Percentiles rank a stretch among this genome's conserved stretches.
Evolutionary conservation across 352 stramenopile species (phyloP).

Genomic region (Pythium monospermum): DNA sequence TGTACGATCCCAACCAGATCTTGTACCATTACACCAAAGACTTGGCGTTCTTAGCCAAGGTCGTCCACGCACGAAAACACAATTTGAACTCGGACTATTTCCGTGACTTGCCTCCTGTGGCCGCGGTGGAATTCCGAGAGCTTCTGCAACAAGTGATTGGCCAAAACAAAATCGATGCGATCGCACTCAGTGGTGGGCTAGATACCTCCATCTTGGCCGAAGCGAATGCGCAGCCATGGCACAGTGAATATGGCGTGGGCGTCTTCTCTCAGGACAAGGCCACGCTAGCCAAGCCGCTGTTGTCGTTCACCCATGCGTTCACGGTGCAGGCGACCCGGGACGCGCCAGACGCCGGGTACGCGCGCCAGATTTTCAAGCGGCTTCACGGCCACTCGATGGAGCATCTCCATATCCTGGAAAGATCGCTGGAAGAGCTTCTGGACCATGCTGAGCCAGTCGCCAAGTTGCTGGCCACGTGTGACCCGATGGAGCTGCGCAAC

Average conservation of each 20-base stretch:
- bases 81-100: conserved; percentile 43
- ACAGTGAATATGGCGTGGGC: conserved; percentile 19
- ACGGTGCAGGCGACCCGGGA: conserved; percentile 43
- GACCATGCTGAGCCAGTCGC: conserved; percentile 30
- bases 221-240: conserved; percentile 37
- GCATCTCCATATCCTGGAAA: conserved; percentile 56
- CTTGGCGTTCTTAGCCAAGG: conserved; percentile 30
- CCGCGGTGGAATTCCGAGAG: conserved; percentile 37
- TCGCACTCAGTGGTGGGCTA: conserved; percentile 61
- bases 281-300: conserved; percentile 30
- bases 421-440: conserved; percentile 53
- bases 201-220: conserved; percentile 72
- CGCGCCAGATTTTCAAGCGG: conserved; percentile 35
- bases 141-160: conserved; percentile 54
- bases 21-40: conserved; percentile 79
- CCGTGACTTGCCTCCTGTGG: conserved; percentile 23
- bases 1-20: conserved; percentile 61
- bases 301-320: conserved; percentile 46
- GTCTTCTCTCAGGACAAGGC: conserved; percentile 39
- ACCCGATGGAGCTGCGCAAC: conserved; percentile 87
- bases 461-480: conserved; percentile 60
- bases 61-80: conserved; percentile 28
- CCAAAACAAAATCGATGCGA: conserved; percentile 27
- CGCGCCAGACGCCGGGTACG: conserved; percentile 41
- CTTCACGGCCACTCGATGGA: conserved; percentile 39